Conservation (phyloP, 2,329 filamentous ascomycete species). For the Didymosphaeria variabile region DNA sequence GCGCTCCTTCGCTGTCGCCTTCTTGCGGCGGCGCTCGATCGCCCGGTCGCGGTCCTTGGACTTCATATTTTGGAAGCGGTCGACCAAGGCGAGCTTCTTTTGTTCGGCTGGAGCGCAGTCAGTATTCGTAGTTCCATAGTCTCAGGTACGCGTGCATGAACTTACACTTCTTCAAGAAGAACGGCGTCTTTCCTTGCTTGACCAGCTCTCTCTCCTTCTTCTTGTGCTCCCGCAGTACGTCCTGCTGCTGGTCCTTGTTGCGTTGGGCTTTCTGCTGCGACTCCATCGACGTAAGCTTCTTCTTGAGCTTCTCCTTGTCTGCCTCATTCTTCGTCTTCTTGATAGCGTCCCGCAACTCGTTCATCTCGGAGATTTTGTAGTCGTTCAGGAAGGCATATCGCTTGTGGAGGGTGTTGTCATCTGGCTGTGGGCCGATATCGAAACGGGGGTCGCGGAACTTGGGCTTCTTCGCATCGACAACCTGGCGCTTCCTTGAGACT, state of each 20-base stretch:
- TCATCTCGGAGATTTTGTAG: constrained; percentile 86
- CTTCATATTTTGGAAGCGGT: constrained; percentile 84
- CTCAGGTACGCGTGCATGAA: constrained; percentile 11
- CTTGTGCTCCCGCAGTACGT: constrained; percentile 78
- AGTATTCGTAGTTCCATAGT: constrained; percentile 21
- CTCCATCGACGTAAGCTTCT: constrained; percentile 79
- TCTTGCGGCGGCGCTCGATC: constrained; percentile 89
- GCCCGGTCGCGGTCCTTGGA: constrained; percentile 83
- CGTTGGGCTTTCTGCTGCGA: constrained; percentile 76
- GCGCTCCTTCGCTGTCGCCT: constrained; percentile 85
- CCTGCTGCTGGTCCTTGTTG: constrained; percentile 73
- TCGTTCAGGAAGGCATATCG: constrained; percentile 90
- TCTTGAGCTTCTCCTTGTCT: constrained; percentile 75
- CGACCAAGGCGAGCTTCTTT: constrained; percentile 83
- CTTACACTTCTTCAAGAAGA: constrained; percentile 82
- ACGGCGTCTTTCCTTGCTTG: constrained; percentile 88
- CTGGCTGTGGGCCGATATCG: constrained; percentile 66
- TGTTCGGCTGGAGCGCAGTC: constrained; percentile 68
- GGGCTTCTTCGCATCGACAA: constrained; percentile 70
- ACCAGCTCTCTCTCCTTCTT: constrained; percentile 85
- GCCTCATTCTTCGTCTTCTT: constrained; percentile 71
- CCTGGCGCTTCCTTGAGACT: constrained; percentile 81
- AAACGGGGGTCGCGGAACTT: constrained; percentile 84
- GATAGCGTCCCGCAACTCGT: constrained; percentile 73
- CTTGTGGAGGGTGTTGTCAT: constrained; percentile 68